A percentile compares a stretch with the other conserved stretches of the same genome.
Evolutionary conservation across 2,329 filamentous ascomycete genomes (phyloP).

Genomic region (Cadophora sp.): DNA sequence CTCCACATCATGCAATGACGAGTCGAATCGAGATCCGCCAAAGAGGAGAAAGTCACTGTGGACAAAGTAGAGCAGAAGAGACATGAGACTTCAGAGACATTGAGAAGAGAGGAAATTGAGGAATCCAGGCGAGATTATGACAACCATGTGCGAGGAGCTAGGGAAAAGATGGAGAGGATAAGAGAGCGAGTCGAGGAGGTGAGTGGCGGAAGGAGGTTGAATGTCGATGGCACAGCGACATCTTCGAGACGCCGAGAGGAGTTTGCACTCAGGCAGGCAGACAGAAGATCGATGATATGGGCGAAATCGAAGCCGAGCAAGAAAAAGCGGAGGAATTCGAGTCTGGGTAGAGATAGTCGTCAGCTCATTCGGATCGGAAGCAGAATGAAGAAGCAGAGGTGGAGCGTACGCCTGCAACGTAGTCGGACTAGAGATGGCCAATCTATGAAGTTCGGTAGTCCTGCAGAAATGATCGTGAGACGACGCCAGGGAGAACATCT

Average conservation of each 20-base stretch:
- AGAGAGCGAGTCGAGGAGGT: background rate
- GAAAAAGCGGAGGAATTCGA: background rate
- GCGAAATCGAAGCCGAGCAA: background rate
- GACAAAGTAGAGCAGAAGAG: background rate
- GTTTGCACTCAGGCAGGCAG: background rate
- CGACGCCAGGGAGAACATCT: background rate
- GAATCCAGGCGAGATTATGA: background rate
- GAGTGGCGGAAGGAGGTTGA: background rate
- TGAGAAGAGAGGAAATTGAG: background rate
- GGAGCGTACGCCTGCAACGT: background rate
- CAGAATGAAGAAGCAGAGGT: background rate
- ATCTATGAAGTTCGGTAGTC: background rate
- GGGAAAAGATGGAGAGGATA: background rate
- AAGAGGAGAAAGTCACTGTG: background rate
- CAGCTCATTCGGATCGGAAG: background rate
- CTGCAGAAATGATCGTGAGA: background rate
- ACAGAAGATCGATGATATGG: background rate
- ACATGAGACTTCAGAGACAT: background rate
- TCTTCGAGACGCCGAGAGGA: background rate
- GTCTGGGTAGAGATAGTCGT: background rate
- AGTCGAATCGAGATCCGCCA: background rate
- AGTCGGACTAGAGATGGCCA: background rate
- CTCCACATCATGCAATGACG: background rate
- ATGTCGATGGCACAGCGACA: background rate
- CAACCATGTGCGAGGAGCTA: background rate